A percentile compares a stretch with the other conserved stretches of the same genome.
phyloP scores from a whole-genome alignment of 2,329 filamentous ascomycete genomes.

The Hortaea werneckii region DNA sequence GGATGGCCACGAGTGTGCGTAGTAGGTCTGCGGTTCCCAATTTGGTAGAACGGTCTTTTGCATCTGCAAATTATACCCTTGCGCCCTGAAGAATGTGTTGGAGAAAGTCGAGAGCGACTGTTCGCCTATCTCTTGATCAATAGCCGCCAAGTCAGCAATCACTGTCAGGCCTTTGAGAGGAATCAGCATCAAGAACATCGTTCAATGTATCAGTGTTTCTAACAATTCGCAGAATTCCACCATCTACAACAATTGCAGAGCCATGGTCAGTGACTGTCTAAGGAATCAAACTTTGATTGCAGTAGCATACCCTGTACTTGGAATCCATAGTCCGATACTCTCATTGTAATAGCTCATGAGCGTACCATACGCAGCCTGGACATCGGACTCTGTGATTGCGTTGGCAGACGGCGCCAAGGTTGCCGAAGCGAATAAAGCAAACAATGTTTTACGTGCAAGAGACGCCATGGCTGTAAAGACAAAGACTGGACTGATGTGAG shows the following conservation, averaged over 20 bases:
- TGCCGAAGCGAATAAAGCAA: neutral
- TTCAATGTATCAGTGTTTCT: too few species aligned
- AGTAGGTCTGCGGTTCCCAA: slow-evolving; percentile 9
- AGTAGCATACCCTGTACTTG: slow-evolving; percentile 13
- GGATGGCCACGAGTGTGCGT: slow-evolving; percentile 5
- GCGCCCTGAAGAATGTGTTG: slow-evolving; percentile 17
- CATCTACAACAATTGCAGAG: neutral
- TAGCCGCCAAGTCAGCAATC: slow-evolving; percentile 18
- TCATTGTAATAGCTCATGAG: slow-evolving; percentile 20
- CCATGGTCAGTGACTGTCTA: neutral
- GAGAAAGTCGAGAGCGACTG: slow-evolving; percentile 8
- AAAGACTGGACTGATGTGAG: too few species aligned
- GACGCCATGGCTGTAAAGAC: too few species aligned
- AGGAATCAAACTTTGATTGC: neutral
- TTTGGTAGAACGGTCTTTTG: slow-evolving; percentile 5
- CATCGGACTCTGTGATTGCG: neutral
- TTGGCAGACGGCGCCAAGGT: neutral
- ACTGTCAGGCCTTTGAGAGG: slow-evolving; percentile 15
- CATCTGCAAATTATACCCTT: slow-evolving; percentile 18
- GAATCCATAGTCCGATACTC: slow-evolving; percentile 22
- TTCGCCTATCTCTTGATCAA: slow-evolving; percentile 13
- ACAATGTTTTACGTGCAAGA: too few species aligned
- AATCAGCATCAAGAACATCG: neutral
- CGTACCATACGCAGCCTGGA: neutral
- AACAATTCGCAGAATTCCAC: neutral